Percentiles rank a stretch among this genome's conserved stretches.
Evolutionary conservation across 1,284 basidiomycete genomes (phyloP).

Genomic region (Rhodotorula sp.): DNA sequence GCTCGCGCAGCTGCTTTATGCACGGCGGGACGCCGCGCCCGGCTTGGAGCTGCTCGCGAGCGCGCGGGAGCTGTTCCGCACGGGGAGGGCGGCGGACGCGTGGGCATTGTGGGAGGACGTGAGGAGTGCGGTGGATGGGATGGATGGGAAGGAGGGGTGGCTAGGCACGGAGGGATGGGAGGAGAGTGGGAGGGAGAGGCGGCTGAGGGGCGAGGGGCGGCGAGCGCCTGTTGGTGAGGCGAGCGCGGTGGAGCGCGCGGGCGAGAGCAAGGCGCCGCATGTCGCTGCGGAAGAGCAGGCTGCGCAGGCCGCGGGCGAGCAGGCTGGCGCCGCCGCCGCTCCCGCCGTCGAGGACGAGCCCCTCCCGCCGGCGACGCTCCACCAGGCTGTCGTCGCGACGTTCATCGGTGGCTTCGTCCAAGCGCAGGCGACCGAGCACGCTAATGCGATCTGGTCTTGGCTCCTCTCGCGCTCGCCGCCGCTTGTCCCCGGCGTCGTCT

Average conservation of each 20-base stretch:
- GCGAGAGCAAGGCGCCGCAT: neutral
- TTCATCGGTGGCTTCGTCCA: constrained; percentile 37
- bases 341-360: neutral
- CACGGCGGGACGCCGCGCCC: neutral
- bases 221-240: neutral
- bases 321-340: neutral
- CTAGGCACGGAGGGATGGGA: neutral
- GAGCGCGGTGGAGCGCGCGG: neutral
- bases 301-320: too few relatives aligned
- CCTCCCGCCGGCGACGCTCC: constrained; percentile 9
- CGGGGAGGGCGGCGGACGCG: neutral
- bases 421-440: constrained; percentile 19
- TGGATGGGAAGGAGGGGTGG: neutral
- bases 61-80: constrained; percentile 1
- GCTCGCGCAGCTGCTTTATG: constrained; percentile 33
- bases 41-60: constrained; percentile 12
- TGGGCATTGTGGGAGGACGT: constrained; percentile 28
- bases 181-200: neutral
- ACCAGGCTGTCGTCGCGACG: constrained; percentile 29
- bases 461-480: constrained; percentile 17
- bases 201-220: neutral
- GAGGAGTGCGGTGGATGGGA: constrained; percentile 15
- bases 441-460: constrained; percentile 36
- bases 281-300: too few relatives aligned
- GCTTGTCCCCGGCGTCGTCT: constrained; percentile 28